Percentiles rank a stretch among this genome's conserved stretches.
Conservation (phyloP, 140 eudicot species). For the Oenanthe javanica region DNA sequence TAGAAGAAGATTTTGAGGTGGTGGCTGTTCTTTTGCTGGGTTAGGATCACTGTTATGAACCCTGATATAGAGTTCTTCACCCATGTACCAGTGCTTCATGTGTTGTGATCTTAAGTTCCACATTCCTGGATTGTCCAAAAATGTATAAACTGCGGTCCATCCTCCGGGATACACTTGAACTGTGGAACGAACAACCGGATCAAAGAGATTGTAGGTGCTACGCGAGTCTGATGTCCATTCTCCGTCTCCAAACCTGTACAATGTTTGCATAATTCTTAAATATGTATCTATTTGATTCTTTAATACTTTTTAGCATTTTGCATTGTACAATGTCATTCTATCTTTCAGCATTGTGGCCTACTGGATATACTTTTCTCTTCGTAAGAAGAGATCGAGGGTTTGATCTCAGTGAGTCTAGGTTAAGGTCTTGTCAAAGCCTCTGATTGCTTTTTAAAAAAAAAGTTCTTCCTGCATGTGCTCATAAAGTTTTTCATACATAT, state of each 20-base stretch:
- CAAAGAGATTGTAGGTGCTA: slow-evolving; percentile 41
- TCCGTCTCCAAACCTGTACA: slow-evolving; percentile 59
- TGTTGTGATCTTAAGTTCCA: slow-evolving; percentile 84
- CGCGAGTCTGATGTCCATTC: slow-evolving; percentile 47
- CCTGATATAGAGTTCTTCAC: slow-evolving; percentile 52
- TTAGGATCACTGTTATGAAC: slow-evolving; percentile 62
- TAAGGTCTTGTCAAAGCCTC: too few relatives aligned
- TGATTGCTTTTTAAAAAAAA: too few relatives aligned
- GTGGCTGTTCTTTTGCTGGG: slow-evolving; percentile 61
- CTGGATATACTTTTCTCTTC: too few relatives aligned
- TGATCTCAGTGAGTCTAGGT: too few relatives aligned
- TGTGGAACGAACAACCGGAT: slow-evolving; percentile 71
- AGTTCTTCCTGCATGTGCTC: too few relatives aligned
- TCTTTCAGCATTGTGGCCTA: too few relatives aligned
- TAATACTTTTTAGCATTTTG: background rate
- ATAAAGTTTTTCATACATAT: too few relatives aligned
- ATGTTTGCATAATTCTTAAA: background rate
- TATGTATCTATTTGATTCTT: background rate
- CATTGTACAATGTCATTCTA: background rate
- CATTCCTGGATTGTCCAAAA: slow-evolving; percentile 72
- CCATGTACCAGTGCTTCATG: slow-evolving; percentile 54
- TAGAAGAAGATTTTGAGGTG: slow-evolving; percentile 55
- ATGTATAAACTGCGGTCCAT: slow-evolving; percentile 66
- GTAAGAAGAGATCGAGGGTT: too few relatives aligned
- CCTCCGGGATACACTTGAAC: slow-evolving; percentile 60